These are phyloP conservation scores for Solanum ossicruentum DNA, from an alignment of 257 asterid genomes.

Conservation along the genomic window DNA sequence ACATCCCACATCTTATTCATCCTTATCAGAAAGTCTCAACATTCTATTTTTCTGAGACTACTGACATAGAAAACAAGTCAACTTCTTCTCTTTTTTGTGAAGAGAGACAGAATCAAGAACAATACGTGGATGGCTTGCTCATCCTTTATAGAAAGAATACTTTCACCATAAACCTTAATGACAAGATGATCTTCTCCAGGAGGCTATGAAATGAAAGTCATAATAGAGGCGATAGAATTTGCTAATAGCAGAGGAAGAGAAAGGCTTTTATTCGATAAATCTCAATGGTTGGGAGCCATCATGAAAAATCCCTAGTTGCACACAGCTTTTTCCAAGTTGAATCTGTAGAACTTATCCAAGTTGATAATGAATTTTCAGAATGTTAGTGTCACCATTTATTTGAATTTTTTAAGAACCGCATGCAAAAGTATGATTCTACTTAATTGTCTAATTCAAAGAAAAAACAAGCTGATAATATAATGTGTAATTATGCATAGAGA, in stretches of 20 bases:
- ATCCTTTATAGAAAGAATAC: not conserved
- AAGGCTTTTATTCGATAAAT: constrained; percentile 1
- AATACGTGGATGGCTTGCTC: constrained; percentile 11
- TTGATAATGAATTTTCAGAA: not conserved
- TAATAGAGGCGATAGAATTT: not conserved
- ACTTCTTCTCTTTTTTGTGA: no score
- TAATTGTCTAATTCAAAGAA: not conserved
- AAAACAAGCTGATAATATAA: not conserved
- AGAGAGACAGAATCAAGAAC: not conserved
- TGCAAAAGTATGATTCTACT: not conserved
- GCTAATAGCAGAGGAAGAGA: constrained; percentile 19
- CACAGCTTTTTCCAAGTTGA: constrained; percentile 20
- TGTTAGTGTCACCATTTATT: not conserved
- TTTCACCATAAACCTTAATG: not conserved
- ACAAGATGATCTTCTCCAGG: not conserved
- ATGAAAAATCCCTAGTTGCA: constrained; percentile 52
- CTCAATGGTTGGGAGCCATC: constrained; percentile 54
- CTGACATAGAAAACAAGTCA: not conserved
- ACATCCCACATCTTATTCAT: constrained; percentile 10
- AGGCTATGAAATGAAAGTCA: constrained; percentile 22
- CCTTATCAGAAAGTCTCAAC: constrained; percentile 22
- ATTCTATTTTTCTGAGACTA: constrained; percentile 35
- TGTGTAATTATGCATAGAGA: no score
- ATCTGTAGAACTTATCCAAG: not conserved
- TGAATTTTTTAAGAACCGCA: not conserved